Conservation (phyloP, 169 alveolate species). For the Cryptosporidium tyzzeri region DNA sequence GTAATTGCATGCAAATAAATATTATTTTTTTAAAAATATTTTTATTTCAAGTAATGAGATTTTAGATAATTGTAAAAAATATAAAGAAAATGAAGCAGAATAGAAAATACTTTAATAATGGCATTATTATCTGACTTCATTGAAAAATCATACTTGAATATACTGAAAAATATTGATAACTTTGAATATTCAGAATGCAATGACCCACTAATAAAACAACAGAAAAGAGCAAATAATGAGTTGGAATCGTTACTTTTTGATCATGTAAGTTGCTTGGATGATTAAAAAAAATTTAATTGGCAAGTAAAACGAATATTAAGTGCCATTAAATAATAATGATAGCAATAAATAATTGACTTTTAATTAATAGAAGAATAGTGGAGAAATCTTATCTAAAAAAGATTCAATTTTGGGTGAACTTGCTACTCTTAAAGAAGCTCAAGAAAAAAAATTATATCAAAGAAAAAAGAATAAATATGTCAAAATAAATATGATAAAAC, state of each 20-base stretch:
- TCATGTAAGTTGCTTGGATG: constrained; percentile 6
- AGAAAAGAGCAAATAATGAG: constrained; percentile 26
- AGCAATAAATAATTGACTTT: neutral
- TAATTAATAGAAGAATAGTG: neutral
- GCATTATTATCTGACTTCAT: constrained; percentile 35
- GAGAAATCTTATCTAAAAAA: constrained; percentile 15
- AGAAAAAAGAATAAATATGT: constrained; percentile 29
- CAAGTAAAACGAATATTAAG: neutral
- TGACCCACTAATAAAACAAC: constrained; percentile 54
- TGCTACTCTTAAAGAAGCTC: constrained; percentile 13
- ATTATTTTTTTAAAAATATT: neutral
- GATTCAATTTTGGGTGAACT: constrained; percentile 27
- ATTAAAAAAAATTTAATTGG: neutral
- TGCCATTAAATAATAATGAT: neutral
- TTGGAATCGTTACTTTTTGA: constrained; percentile 43
- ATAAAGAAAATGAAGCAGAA: neutral
- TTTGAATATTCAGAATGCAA: constrained; percentile 28
- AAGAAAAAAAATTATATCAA: constrained; percentile 36
- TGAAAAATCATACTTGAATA: constrained; percentile 51
- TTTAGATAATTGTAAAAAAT: neutral
- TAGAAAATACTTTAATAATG: constrained; percentile 18
- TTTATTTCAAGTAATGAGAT: neutral
- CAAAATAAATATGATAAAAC: constrained; percentile 44
- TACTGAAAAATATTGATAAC: constrained; percentile 44
- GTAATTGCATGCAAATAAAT: constrained; percentile 20